Base-by-base conservation (phyloP, 768 basidiomycete species). In the Suillus discolor region DNA sequence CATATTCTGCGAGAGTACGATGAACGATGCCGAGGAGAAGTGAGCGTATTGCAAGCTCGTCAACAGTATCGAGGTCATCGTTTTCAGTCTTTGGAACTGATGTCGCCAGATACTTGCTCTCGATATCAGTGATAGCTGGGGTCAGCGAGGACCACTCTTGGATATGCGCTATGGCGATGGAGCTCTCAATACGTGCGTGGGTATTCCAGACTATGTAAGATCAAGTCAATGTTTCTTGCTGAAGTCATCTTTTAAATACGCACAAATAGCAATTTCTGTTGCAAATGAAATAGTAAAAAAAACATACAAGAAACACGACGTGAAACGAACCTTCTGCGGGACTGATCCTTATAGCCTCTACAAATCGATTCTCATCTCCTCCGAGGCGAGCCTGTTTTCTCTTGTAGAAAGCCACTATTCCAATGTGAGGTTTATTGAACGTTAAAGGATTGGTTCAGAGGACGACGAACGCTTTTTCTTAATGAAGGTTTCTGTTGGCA, bases 401-500 rank as follows among this genome's bases (percentile, higher is more conserved):
- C 73, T 88, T 85, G 74, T 91, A 93, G 71, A 92, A 92, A 1
- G 82, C 83, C 71, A 94, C 92, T 94, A 68, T 28, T 28, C 3
- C 13, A 63, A 65, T 12, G 11, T 12, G 62, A 49, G 61, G 20
- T 15, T 42, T 13, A 57, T 65, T 5, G 66, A 15, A 13, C 16
- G 25, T 64, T 18, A 36, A 18, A 59, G 49, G 63, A 60, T 16
- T 25, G 36, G 49, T 62, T 18, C 42, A 47, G 16, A 15, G 28
- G 20, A 1, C 15, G 71, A 77, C 88, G 11, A 61, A 92, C 92
- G 45, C 75, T 90, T 91, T 80, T 90, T 92, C 79, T 88, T 86
- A 62, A 93, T 91, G 63, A 89, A 87, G 4, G 89, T 85, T 69
- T 94, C 92, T 0, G 90, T 91, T 0, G 92, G 91, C 61, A 92